Base-by-base conservation (phyloP, 352 stramenopile species). In the Thraustotheca clavata region DNA sequence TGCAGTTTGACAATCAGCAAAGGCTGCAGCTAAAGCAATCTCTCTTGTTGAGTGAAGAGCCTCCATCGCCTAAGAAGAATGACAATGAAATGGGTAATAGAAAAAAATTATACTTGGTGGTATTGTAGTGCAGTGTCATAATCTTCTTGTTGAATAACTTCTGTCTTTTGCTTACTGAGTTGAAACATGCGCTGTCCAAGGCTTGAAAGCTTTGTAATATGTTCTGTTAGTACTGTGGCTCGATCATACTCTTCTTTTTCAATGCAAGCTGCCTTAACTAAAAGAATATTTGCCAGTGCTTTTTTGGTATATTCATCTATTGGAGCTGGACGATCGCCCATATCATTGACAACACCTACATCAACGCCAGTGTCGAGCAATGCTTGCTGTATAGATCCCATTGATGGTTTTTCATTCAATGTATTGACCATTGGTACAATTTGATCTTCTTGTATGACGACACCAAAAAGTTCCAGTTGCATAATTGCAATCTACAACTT, bases 261-360 rank as follows among this genome's bases (percentile, higher is more conserved):
- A 22, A 65, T 32, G 39, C 57, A 65, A 11, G 31, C 5, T 36
- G 57, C 38, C 31, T 65, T 50, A 22, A 65, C 57, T 18, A 33
- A 16, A 5, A 36, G 11, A 26, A 34, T 35, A 31, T 54, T 27
- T 8, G 22, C n/a, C 20, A 65, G 41, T 7, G 57, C 38, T 46
- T 65, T 65, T 29, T 20, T 20, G 12, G 57, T 65, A 46, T 65
- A 65, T 22, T n/a, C 29, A 33, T 65, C 57, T n/a, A 65, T 32
- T 11, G 46, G 12, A 9, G 31, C 39, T 22, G 38, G 12, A 20
- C 18, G 2, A 3, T 18, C 39, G 9, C 46, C 8, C n/a, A 54
- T 9, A 31, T 65, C 38, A 9, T 14, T 14, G 18, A 65, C 16
- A 7, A 65, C n/a, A 31, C 57, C 57, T 8, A 55, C 11, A 8